phyloP scores from a whole-genome alignment of 805 yeast genomes.

The Kodamaea restingae region DNA sequence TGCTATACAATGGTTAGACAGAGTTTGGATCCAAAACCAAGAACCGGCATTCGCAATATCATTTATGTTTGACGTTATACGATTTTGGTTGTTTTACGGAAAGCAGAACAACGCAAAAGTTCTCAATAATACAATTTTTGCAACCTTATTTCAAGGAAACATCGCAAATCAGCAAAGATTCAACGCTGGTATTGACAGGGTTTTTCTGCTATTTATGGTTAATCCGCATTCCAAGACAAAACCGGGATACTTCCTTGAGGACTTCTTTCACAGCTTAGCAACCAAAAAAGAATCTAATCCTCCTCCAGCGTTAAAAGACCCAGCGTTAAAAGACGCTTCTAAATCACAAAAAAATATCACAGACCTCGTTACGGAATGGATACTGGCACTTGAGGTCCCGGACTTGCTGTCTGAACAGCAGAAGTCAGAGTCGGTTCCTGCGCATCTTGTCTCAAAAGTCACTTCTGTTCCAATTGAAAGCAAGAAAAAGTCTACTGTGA shows the following conservation, averaged over 20 bases:
- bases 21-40: slow-evolving; percentile 1
- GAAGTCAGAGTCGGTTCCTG: no score
- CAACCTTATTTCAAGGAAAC: slow-evolving; percentile 5
- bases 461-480: background rate
- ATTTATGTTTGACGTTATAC: slow-evolving; percentile 1
- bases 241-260: slow-evolving; percentile 1
- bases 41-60: background rate
- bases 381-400: background rate
- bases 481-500: background rate
- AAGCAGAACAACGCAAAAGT: slow-evolving; percentile 8
- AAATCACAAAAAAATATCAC: no score
- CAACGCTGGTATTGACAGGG: background rate
- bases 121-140: slow-evolving; percentile 8
- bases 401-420: no score
- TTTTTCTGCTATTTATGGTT: slow-evolving; percentile 1
- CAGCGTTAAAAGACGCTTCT: no score
- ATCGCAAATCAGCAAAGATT: background rate
- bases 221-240: background rate
- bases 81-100: slow-evolving; percentile 15
- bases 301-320: no score
- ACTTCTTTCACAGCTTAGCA: slow-evolving; percentile 4
- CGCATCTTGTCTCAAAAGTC: background rate
- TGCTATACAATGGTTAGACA: slow-evolving; percentile 4
- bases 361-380: background rate
- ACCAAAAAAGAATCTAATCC: background rate